Percentiles rank a stretch among this genome's conserved stretches.
These are phyloP conservation scores for Saccharomyces pastorianus DNA, from an alignment of 1,139 yeast genomes.

Conservation along the genomic window DNA sequence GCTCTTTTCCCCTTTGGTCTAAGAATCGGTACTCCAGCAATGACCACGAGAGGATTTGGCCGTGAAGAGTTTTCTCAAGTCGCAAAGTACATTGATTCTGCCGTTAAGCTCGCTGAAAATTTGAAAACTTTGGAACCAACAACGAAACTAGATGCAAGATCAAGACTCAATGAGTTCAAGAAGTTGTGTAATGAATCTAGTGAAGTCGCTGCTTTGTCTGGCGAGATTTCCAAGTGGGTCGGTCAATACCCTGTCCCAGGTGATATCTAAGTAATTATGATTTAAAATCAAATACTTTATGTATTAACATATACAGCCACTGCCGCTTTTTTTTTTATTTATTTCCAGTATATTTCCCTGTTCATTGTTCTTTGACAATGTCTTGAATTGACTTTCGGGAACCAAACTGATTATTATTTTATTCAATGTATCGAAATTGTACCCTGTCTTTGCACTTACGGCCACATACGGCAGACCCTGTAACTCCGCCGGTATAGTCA, in stretches of 20 bases:
- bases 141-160: conserved; percentile 52
- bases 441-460: conserved; percentile 89
- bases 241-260: conserved; percentile 74
- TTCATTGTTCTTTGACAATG: background rate
- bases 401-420: conserved; percentile 71
- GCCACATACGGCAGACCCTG: conserved; percentile 47
- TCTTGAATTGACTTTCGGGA: conserved; percentile 36
- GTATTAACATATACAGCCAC: conserved; percentile 3
- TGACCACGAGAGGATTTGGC: conserved; percentile 93
- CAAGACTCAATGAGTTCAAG: conserved; percentile 58
- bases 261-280: conserved; percentile 35
- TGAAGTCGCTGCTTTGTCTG: conserved; percentile 51
- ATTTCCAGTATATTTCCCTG: conserved; percentile 2
- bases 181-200: conserved; percentile 49
- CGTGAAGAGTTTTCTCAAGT: conserved; percentile 70
- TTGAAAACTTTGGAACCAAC: conserved; percentile 45
- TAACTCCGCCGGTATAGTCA: conserved; percentile 1
- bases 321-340: background rate
- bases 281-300: background rate
- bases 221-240: conserved; percentile 61
- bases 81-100: conserved; percentile 68
- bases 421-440: conserved; percentile 71
- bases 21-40: conserved; percentile 96
- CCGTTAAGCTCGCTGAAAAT: conserved; percentile 58
- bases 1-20: conserved; percentile 93